phyloP scores from a whole-genome alignment of 176 grass and related monocot species.

The Luzula sylvatica region DNA sequence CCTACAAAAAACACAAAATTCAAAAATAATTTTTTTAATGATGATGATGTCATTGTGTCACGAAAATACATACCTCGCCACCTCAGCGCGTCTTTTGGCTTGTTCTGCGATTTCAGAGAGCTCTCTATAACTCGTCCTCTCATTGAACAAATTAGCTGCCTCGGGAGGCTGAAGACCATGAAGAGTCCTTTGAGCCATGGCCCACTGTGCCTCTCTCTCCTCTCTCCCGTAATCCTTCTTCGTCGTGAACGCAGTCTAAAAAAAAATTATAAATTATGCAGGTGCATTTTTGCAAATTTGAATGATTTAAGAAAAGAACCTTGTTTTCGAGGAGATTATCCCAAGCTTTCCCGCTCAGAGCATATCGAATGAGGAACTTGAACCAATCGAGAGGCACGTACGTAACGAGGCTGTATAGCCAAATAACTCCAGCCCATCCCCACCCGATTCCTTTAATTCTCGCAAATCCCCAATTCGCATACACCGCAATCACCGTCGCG shows the following conservation, averaged over 20 bases:
- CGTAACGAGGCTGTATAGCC: slow-evolving; percentile 73
- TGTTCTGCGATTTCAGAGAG: slow-evolving; percentile 88
- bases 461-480: slow-evolving; percentile 48
- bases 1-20: slow-evolving; percentile 31
- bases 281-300: background rate
- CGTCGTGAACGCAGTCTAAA: slow-evolving; percentile 60
- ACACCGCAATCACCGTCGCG: slow-evolving; percentile 58
- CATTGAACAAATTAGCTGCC: slow-evolving; percentile 12
- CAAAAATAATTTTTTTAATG: background rate
- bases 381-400: slow-evolving; percentile 77
- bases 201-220: slow-evolving; percentile 91
- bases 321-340: slow-evolving; percentile 74
- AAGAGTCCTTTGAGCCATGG: slow-evolving; percentile 74
- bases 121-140: slow-evolving; percentile 61
- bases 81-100: slow-evolving; percentile 89
- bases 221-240: slow-evolving; percentile 92
- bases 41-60: background rate
- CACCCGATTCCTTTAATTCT: slow-evolving; percentile 61
- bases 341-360: slow-evolving; percentile 84
- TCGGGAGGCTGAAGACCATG: slow-evolving; percentile 66
- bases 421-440: slow-evolving; percentile 91
- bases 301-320: slow-evolving; percentile 21
- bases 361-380: slow-evolving; percentile 77
- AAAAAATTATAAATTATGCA: background rate
- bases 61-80: slow-evolving; percentile 42